Conservation (phyloP, 2,329 filamentous ascomycete species). For the Hypomyces perniciosus region DNA sequence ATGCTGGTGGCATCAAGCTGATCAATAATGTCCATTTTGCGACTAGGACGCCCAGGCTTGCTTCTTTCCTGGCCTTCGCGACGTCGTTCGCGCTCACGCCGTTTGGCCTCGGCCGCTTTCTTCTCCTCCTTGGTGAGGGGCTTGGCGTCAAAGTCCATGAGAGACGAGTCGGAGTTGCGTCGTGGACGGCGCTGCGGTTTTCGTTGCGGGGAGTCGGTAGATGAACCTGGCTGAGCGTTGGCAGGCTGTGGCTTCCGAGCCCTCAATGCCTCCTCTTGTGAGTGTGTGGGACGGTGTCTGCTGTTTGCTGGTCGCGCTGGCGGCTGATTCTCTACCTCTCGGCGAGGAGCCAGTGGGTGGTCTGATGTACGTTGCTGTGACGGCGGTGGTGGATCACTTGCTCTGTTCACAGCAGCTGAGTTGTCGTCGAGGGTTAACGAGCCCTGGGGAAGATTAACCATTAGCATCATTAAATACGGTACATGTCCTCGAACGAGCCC, state of each 20-base stretch:
- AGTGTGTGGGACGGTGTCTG: constrained; percentile 55
- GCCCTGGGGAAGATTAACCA: constrained; percentile 43
- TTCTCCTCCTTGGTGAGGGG: constrained; percentile 51
- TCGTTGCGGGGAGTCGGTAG: constrained; percentile 34
- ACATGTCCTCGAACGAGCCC: too few species aligned
- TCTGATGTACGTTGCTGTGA: constrained; percentile 33
- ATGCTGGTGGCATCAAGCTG: constrained; percentile 95
- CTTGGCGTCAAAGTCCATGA: constrained; percentile 53
- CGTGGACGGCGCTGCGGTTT: constrained; percentile 48
- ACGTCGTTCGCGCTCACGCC: constrained; percentile 20
- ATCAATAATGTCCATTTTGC: constrained; percentile 82
- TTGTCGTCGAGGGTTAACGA: constrained; percentile 61
- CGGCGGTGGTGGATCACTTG: constrained; percentile 28
- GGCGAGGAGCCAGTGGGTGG: constrained; percentile 17
- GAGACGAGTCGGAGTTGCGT: constrained; percentile 75
- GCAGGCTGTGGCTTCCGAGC: constrained; percentile 36
- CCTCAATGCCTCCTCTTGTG: constrained; percentile 59
- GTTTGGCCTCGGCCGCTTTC: constrained; percentile 32
- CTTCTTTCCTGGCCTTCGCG: constrained; percentile 48
- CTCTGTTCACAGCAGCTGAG: constrained; percentile 29
- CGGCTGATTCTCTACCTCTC: constrained; percentile 40
- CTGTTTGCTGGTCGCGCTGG: constrained; percentile 32
- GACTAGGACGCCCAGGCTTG: constrained; percentile 41
- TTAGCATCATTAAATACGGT: not conserved
- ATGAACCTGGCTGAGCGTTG: constrained; percentile 27